Base-by-base conservation (phyloP, 2,329 filamentous ascomycete genomes). In the Fusarium pilosicola region DNA sequence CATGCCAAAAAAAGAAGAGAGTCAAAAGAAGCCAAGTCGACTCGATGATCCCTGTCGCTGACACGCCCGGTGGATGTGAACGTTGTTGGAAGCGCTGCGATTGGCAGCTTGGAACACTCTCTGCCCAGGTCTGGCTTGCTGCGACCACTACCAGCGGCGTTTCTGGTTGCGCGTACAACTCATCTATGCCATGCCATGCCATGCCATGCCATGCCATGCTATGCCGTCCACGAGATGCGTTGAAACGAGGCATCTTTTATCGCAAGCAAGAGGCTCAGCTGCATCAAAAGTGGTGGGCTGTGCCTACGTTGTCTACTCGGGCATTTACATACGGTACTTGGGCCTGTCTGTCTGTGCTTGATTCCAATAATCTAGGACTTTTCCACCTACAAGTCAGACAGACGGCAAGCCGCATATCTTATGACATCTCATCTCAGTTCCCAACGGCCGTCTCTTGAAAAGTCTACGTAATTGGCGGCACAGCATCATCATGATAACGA, bases 381-480 rank as follows among this genome's bases (percentile, higher is more conserved):
- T 34, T 30, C 26, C 32, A 44, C 41, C 28, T 28, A 36, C 42
- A 38, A 34, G 34, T 59, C 49, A 60, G 65, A 65, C 71, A 68
- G 26, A 62, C 68, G 66, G 69, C 46, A 62, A 59, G 73, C 41
- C 59, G 64, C 70, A 70, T 67, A 62, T 69, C 30, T 61, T 65
- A 67, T 62, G 49, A 73, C 60, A 62, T 57, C 65, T 67, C 59
- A 59, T 18, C 30, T 34, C 34, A 70, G 56, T 42, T 52, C 41
- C 70, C 48, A 44, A 54, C 41, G 44, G 62, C 65, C 46, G 45
- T 63, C 17, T 55, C 57, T 57, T 61, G 34, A 52, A 52, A 48
- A 63, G 38, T 22, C 61, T 74, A 76, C 74, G 73, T 77, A 77
- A 77, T 74, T 17, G 36, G 68, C 48, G 59, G 57, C 71, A 63